Evolutionary conservation across 805 yeast genomes (phyloP).

Genomic region (Candida boidinii): DNA sequence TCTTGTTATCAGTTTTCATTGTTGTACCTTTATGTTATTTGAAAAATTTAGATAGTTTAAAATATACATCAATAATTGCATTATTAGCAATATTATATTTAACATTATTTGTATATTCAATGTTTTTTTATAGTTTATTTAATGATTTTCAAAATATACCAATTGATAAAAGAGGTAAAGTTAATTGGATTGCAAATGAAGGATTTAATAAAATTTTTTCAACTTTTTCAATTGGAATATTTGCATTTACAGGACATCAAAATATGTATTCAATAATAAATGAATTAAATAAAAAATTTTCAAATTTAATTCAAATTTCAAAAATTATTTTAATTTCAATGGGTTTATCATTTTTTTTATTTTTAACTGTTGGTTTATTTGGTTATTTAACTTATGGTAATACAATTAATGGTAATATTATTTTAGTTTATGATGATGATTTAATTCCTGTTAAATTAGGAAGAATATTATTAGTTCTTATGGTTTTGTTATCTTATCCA

Average conservation of each 20-base stretch:
- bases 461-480: slow-evolving; percentile 52
- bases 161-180: slow-evolving; percentile 31
- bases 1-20: slow-evolving; percentile 39
- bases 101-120: slow-evolving; percentile 43
- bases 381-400: slow-evolving; percentile 76
- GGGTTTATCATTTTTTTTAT: slow-evolving; percentile 45
- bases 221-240: slow-evolving; percentile 65
- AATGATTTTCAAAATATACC: slow-evolving; percentile 32
- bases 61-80: slow-evolving; percentile 64
- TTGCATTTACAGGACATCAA: slow-evolving; percentile 79
- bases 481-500: slow-evolving; percentile 74
- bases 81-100: slow-evolving; percentile 58
- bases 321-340: slow-evolving; percentile 40
- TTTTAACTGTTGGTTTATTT: slow-evolving; percentile 52
- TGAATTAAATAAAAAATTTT: slow-evolving; percentile 55
- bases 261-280: slow-evolving; percentile 71
- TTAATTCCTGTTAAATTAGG: slow-evolving; percentile 43
- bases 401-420: slow-evolving; percentile 54
- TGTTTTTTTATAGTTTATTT: slow-evolving; percentile 27
- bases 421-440: slow-evolving; percentile 55
- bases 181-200: slow-evolving; percentile 33
- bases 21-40: slow-evolving; percentile 59
- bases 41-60: slow-evolving; percentile 58
- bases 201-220: slow-evolving; percentile 39
- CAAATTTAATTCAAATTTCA: slow-evolving; percentile 38